Evolutionary conservation across 352 stramenopile genomes (phyloP).

Genomic region (Sclerospora graminicola): DNA sequence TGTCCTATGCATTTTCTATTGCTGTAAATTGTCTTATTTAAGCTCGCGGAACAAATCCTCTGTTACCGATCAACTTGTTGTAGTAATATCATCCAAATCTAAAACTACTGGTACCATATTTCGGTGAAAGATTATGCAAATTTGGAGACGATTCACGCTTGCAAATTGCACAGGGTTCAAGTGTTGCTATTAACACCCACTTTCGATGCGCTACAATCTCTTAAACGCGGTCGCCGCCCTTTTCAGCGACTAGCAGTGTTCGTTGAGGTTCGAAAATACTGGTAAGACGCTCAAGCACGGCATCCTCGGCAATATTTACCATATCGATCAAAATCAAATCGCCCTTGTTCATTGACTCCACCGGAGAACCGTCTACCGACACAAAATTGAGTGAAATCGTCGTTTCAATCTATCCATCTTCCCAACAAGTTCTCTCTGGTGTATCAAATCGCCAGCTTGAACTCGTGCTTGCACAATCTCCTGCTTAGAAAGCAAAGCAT

Average conservation of each 20-base stretch:
- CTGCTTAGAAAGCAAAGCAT: constrained; percentile 30
- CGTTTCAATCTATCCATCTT: constrained; percentile 47
- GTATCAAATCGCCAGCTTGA: constrained; percentile 10
- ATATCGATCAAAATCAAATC: no score
- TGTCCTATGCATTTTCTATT: constrained; percentile 50
- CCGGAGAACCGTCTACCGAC: constrained; percentile 98
- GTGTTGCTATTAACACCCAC: constrained; percentile 99
- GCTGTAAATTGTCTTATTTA: background rate
- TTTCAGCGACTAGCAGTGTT: constrained; percentile 96
- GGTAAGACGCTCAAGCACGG: no score
- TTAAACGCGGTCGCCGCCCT: constrained; percentile 92
- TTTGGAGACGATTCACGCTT: constrained; percentile 99
- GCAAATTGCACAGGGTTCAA: constrained; percentile 99
- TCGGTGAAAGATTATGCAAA: constrained; percentile 98
- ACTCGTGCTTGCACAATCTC: constrained; percentile 8
- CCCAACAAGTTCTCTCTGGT: constrained; percentile 21
- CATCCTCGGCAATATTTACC: no score
- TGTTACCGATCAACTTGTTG: no score
- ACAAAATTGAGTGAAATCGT: constrained; percentile 94
- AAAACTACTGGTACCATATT: constrained; percentile 96
- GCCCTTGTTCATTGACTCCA: no score
- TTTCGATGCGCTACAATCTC: no score
- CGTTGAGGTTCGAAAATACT: constrained; percentile 98
- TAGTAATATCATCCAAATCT: no score
- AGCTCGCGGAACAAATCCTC: no score